Conservation (phyloP, 2,329 filamentous ascomycete genomes). For the Arthroderma sp. region DNA sequence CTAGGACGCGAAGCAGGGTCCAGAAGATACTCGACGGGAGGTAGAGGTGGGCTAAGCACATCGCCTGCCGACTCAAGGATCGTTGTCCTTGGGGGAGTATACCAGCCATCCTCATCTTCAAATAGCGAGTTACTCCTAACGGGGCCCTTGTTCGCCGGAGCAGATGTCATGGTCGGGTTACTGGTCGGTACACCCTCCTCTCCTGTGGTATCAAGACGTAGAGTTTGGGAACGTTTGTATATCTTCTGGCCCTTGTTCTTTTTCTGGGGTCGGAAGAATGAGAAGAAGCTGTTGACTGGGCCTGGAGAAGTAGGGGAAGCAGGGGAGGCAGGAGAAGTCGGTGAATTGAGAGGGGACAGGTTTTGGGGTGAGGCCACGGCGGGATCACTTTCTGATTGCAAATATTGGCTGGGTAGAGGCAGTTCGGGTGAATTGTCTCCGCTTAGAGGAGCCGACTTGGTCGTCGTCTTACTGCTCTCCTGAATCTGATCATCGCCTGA, state of each 20-base stretch:
- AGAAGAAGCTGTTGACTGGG: constrained; percentile 54
- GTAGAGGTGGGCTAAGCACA: constrained; percentile 77
- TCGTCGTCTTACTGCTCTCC: background rate
- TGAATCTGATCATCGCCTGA: constrained; percentile 7
- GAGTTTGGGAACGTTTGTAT: constrained; percentile 65
- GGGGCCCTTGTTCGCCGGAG: constrained; percentile 20
- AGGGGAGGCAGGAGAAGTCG: constrained; percentile 18
- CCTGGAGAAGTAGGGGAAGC: constrained; percentile 28
- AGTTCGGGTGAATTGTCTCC: constrained; percentile 7
- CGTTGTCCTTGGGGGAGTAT: constrained; percentile 75
- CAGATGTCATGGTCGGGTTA: background rate
- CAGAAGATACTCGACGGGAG: constrained; percentile 66
- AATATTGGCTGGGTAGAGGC: constrained; percentile 15
- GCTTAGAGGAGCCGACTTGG: constrained; percentile 6
- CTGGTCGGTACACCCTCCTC: background rate
- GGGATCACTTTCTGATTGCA: constrained; percentile 9
- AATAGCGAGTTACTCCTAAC: constrained; percentile 41
- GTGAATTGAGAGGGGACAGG: background rate
- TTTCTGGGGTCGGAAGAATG: constrained; percentile 56
- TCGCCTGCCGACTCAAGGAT: constrained; percentile 94
- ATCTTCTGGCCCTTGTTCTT: constrained; percentile 45
- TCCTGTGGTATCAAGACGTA: constrained; percentile 29
- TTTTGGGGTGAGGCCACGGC: constrained; percentile 1
- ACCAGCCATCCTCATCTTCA: constrained; percentile 38
- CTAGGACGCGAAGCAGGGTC: constrained; percentile 70